Conservation (phyloP, 495 filamentous ascomycete genomes). For the Schizothecium vesticola region DNA sequence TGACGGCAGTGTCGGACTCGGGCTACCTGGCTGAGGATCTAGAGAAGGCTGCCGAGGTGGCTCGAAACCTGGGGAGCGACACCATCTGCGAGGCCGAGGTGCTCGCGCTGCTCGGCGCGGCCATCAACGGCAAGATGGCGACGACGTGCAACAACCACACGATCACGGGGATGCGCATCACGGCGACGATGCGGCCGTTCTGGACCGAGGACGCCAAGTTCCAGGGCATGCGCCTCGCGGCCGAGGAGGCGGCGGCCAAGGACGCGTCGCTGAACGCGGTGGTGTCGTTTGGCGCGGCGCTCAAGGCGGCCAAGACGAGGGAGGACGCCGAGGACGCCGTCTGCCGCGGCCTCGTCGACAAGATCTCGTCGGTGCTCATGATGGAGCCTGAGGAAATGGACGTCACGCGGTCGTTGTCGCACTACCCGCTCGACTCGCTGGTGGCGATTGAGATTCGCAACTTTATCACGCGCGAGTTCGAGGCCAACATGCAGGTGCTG, state of each 20-base stretch:
- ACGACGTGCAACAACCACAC: conserved; percentile 42
- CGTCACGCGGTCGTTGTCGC: conserved; percentile 39
- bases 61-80: conserved; percentile 44
- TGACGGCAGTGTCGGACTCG: conserved; percentile 51
- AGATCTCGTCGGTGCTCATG: conserved; percentile 47
- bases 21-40: conserved; percentile 50
- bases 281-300: conserved; percentile 37
- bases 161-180: conserved; percentile 50
- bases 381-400: conserved; percentile 50
- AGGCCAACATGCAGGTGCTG: conserved; percentile 51
- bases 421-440: conserved; percentile 51
- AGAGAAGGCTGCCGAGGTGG: conserved; percentile 43
- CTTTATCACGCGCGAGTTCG: conserved; percentile 45
- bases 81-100: conserved; percentile 50
- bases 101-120: conserved; percentile 42
- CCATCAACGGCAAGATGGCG: conserved; percentile 37
- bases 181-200: conserved; percentile 40
- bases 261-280: conserved; percentile 29
- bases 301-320: conserved; percentile 37
- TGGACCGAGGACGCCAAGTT: conserved; percentile 50
- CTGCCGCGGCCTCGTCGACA: conserved; percentile 41
- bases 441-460: conserved; percentile 51
- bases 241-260: conserved; percentile 39
- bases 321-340: conserved; percentile 44
- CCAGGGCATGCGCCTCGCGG: conserved; percentile 43